These are phyloP conservation scores for Malus sylvestris DNA, from an alignment of 306 rosid genomes.

Conservation along the genomic window DNA sequence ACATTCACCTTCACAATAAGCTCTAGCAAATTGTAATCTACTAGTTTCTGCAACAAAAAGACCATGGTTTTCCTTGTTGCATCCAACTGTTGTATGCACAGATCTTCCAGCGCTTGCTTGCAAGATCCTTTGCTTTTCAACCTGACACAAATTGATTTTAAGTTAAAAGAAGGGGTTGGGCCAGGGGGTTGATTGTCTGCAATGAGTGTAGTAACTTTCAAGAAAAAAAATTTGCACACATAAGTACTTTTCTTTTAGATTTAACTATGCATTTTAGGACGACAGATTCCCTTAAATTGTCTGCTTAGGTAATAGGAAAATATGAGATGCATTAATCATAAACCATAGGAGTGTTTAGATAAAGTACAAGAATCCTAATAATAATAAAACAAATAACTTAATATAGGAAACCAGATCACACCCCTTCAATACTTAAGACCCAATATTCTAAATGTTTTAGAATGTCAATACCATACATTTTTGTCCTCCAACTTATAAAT, in stretches of 20 bases:
- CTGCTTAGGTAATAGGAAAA: neutral
- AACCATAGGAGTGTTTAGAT: neutral
- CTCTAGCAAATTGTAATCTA: conserved; percentile 22
- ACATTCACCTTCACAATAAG: conserved; percentile 17
- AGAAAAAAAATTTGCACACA: neutral
- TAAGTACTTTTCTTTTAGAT: neutral
- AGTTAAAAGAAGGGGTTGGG: neutral
- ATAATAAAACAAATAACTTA: neutral
- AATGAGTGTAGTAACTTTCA: neutral
- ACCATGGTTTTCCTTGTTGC: conserved; percentile 24
- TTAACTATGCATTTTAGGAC: neutral
- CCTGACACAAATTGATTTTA: conserved; percentile 29
- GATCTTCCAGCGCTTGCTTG: conserved; percentile 41
- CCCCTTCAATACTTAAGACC: neutral
- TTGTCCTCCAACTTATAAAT: neutral
- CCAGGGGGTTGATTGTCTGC: neutral
- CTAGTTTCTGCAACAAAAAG: conserved; percentile 21
- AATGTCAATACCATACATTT: neutral
- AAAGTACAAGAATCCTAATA: neutral
- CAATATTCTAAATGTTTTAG: neutral
- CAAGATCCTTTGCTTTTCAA: conserved; percentile 82
- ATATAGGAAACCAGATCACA: neutral
- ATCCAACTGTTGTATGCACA: conserved; percentile 32
- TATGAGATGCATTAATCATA: neutral
- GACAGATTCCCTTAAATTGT: neutral